phyloP scores from a whole-genome alignment of 805 yeast species.

The Ogataea trehaloabstinens region DNA sequence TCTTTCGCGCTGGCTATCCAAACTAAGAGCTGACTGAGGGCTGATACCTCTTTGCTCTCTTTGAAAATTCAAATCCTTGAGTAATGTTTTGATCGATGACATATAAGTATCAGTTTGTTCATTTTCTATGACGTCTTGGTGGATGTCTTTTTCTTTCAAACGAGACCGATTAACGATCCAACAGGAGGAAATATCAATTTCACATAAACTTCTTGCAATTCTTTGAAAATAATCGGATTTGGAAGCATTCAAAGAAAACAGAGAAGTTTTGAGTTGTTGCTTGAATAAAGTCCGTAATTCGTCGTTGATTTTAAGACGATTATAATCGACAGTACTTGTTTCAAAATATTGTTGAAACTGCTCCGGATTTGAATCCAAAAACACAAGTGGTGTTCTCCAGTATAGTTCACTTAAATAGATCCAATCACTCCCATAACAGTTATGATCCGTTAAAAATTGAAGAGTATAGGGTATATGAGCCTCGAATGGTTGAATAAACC shows the following conservation, averaged over 20 bases:
- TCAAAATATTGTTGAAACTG: slow-evolving; percentile 21
- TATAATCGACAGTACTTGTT: slow-evolving; percentile 25
- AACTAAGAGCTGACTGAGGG: slow-evolving; percentile 25
- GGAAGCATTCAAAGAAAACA: slow-evolving; percentile 28
- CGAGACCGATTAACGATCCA: slow-evolving; percentile 55
- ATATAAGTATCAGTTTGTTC: slow-evolving; percentile 23
- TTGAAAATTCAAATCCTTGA: slow-evolving; percentile 56
- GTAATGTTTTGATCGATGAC: slow-evolving; percentile 52
- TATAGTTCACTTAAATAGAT: slow-evolving; percentile 43
- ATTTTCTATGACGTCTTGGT: slow-evolving; percentile 33
- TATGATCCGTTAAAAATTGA: slow-evolving; percentile 82
- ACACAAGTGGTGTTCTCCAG: slow-evolving; percentile 56
- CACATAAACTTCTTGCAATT: slow-evolving; percentile 62
- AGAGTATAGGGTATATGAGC: slow-evolving; percentile 74
- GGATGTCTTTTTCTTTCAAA: slow-evolving; percentile 45
- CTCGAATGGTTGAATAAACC: slow-evolving; percentile 57
- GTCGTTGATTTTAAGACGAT: slow-evolving; percentile 27
- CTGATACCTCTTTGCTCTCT: slow-evolving; percentile 40
- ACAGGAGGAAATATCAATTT: slow-evolving; percentile 66
- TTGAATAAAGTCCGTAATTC: slow-evolving; percentile 34
- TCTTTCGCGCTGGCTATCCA: slow-evolving; percentile 30
- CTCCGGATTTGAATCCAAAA: slow-evolving; percentile 6
- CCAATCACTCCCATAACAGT: slow-evolving; percentile 85
- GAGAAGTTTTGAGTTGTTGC: slow-evolving; percentile 11
- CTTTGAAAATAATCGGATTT: slow-evolving; percentile 39